Base-by-base conservation (phyloP, 805 yeast genomes). In the Pichia scutulata region DNA sequence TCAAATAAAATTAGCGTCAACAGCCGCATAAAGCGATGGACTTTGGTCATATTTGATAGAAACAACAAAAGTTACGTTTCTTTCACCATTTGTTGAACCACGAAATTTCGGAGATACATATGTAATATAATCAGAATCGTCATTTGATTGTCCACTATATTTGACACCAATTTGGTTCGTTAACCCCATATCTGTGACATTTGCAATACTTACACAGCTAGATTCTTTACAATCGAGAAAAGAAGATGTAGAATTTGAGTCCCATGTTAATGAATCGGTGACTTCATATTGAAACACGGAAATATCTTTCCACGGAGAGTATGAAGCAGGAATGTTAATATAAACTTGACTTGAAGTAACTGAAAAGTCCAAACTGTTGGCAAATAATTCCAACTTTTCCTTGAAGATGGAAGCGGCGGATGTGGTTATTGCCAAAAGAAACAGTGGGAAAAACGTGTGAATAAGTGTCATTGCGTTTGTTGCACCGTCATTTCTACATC, bases 291-390 rank as follows among this genome's bases (percentile, higher is more conserved):
- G 51, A 2, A 48, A 21, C 2, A 48, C 44, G 26, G 44, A 44
- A 5, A 48, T 7, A 8, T 44, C 24, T n/a, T 22, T 13, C 51
- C 51, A 48, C 0, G 51, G 51, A 7, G 44, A 18, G 5, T 44
- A 36, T 2, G 24, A 28, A 2, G 47, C 24, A 1, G 50, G 50
- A 16, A 47, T 42, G 12, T 47, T 24, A 13, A 47, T 47, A 10
- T 12, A 41, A 7, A 42, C 33, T 22, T 47, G 50, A 24, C 25
- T 7, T 7, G 19, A 16, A 6, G 37, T 33, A 6, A 33, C 10
- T 3, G 37, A 33, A 16, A 33, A 33, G 19, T 33, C 19, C n/a
- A 33, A 33, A 7, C 19, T 33, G 37, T 7, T n/a, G 5, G 37
- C 37, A 33, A 33, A 33, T n/a, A 19, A 16, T 16, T 33, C 37